Percentiles rank a stretch among this genome's conserved stretches.
Conservation (phyloP, 495 filamentous ascomycete genomes). For the Penicillium verhagenii region DNA sequence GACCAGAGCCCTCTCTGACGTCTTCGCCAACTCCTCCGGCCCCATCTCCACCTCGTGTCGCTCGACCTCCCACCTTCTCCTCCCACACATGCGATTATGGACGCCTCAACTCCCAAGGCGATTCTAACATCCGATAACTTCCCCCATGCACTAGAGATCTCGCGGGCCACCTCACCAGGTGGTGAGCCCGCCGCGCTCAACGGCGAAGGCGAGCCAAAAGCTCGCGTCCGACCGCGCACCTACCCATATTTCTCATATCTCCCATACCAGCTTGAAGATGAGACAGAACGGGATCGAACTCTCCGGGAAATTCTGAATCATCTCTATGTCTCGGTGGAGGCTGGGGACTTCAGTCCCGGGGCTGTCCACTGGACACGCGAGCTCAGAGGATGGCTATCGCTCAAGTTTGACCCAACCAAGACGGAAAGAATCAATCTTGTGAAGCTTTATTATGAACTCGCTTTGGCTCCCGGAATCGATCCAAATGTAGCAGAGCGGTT, state of each 20-base stretch:
- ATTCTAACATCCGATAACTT: conserved; percentile 49
- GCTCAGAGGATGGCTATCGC: conserved; percentile 87
- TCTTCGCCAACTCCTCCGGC: conserved; percentile 22
- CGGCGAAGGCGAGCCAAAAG: conserved; percentile 53
- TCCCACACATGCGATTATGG: conserved; percentile 35
- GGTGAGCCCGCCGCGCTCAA: conserved; percentile 55
- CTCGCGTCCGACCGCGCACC: conserved; percentile 80
- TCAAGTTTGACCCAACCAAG: conserved; percentile 94
- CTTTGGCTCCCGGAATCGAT: conserved; percentile 88
- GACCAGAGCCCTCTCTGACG: conserved; percentile 23
- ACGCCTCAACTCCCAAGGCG: conserved; percentile 35
- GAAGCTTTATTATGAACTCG: conserved; percentile 90
- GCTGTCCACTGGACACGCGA: conserved; percentile 97
- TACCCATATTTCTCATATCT: conserved; percentile 89
- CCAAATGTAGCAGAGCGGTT: conserved; percentile 81
- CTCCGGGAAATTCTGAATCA: conserved; percentile 85
- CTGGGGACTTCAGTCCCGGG: conserved; percentile 91
- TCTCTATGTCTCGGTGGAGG: conserved; percentile 84
- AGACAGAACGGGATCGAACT: conserved; percentile 66
- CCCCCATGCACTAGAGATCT: conserved; percentile 51
- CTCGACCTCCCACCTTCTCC: conserved; percentile 7
- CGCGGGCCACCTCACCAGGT: conserved; percentile 66
- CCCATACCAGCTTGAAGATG: conserved; percentile 81
- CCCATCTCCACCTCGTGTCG: conserved; percentile 23
- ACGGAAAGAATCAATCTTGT: conserved; percentile 79